Conservation (phyloP, 768 basidiomycete genomes). For the Jaapia argillacea region DNA sequence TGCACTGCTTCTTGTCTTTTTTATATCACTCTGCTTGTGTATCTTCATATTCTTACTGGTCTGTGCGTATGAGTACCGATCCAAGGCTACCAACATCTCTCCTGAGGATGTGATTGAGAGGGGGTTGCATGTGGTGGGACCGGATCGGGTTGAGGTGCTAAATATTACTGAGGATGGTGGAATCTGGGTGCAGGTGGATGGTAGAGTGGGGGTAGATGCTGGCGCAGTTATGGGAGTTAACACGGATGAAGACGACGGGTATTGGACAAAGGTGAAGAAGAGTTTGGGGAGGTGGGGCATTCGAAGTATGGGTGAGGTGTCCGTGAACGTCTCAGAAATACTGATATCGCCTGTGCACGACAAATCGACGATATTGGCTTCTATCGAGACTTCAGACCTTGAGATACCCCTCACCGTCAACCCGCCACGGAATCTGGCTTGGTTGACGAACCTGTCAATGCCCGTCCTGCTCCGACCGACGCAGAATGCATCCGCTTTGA, state of each 20-base stretch:
- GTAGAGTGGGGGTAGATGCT: constrained; percentile 57
- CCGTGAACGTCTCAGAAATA: constrained; percentile 34
- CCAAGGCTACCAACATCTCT: constrained; percentile 39
- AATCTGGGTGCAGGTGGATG: constrained; percentile 49
- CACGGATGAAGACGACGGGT: constrained; percentile 29
- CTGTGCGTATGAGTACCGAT: constrained; percentile 58
- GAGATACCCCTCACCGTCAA: constrained; percentile 46
- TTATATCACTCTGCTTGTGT: constrained; percentile 42
- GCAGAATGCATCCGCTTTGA: constrained; percentile 34
- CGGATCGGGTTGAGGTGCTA: constrained; percentile 50
- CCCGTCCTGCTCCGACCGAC: constrained; percentile 45
- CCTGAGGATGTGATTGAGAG: constrained; percentile 49
- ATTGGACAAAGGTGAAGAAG: constrained; percentile 48
- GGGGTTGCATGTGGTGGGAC: constrained; percentile 47
- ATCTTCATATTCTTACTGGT: constrained; percentile 36
- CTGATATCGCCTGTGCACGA: not conserved
- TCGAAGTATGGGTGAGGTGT: constrained; percentile 40
- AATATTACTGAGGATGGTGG: constrained; percentile 49
- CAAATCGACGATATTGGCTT: constrained; percentile 34
- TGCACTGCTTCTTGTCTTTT: constrained; percentile 37
- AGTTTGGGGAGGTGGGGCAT: constrained; percentile 61
- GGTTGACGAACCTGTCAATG: constrained; percentile 47
- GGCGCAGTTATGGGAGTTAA: constrained; percentile 50
- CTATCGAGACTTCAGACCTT: constrained; percentile 36
- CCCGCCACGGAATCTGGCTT: constrained; percentile 39